Evolutionary conservation across 257 asterid species (phyloP).

Genomic region (Cynanchum wilfordii): DNA sequence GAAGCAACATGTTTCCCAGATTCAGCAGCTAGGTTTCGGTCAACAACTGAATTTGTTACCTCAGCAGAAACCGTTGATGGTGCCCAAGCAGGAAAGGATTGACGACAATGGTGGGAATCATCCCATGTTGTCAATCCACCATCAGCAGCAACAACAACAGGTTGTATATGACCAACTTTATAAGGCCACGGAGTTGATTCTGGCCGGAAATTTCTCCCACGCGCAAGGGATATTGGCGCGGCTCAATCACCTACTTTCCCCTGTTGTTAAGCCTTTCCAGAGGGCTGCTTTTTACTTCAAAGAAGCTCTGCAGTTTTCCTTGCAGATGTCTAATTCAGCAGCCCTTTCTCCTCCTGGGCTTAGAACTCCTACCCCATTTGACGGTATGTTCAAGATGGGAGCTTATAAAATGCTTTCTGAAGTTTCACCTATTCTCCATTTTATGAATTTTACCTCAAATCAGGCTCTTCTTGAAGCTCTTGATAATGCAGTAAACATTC

Average conservation of each 20-base stretch:
- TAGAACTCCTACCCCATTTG: slow-evolving; percentile 33
- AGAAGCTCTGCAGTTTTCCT: slow-evolving; percentile 39
- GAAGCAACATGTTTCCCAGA: slow-evolving; percentile 13
- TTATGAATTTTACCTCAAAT: slow-evolving; percentile 47
- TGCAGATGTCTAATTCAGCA: slow-evolving; percentile 24
- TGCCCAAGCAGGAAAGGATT: slow-evolving; percentile 35
- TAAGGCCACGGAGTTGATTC: slow-evolving; percentile 41
- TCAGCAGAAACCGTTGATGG: slow-evolving; percentile 23
- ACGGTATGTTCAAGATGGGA: slow-evolving; percentile 47
- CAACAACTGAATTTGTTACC: slow-evolving; percentile 17
- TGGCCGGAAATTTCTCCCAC: slow-evolving; percentile 43
- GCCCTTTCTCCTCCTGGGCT: slow-evolving; percentile 15
- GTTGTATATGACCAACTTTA: slow-evolving; percentile 33
- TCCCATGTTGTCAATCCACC: slow-evolving; percentile 14
- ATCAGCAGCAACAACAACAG: slow-evolving; percentile 27
- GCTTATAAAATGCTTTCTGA: slow-evolving; percentile 43
- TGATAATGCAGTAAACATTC: slow-evolving; percentile 29
- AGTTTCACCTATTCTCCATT: slow-evolving; percentile 44
- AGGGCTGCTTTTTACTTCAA: slow-evolving; percentile 46
- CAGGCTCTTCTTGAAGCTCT: slow-evolving; percentile 48
- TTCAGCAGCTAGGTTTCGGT: slow-evolving; percentile 20
- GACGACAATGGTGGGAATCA: slow-evolving; percentile 14
- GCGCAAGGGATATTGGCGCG: slow-evolving; percentile 63
- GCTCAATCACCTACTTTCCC: slow-evolving; percentile 52
- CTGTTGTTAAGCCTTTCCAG: slow-evolving; percentile 33